Base-by-base conservation (phyloP, 2,329 filamentous ascomycete species). In the Neodidymelliopsis sp. region DNA sequence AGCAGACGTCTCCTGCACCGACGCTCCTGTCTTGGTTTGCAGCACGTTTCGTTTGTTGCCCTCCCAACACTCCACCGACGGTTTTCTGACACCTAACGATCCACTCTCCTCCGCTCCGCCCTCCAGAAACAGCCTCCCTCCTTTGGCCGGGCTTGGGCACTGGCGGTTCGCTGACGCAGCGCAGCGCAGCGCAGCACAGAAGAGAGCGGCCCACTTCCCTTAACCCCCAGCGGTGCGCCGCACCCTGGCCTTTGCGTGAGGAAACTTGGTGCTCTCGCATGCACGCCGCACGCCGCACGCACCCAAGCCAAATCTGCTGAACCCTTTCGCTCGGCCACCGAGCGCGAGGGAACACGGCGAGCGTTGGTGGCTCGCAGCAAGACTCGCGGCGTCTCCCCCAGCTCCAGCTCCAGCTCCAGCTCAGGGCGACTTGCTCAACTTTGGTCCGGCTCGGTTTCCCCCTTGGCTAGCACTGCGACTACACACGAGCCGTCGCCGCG, bases 401-500 rank as follows among this genome's bases (percentile, higher is more conserved):
- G n/a, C n/a, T n/a, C n/a, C n/a, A n/a, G n/a, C n/a, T n/a, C n/a
- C n/a, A n/a, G n/a, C n/a, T n/a, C n/a, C n/a, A 60, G 56, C 57
- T 53, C 47, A 50, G 38, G 28, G 57, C 52, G 35, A 40, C 48
- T 55, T 38, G 49, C 52, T 49, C 47, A 25, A 50, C 40, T 40
- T 40, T 50, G 47, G 35, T 50, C 27, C 47, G 47, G 47, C 35
- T 29, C 40, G 24, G n/a, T 15, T 27, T 35, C 30, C 40, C 29
- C 39, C 41, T 44, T 34, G 48, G 19, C 59, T 60, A 64, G 59
- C 40, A 54, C 53, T 40, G 23, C 38, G 50, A 40, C 58, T 62
- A 61, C 44, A 51, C 35, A 43, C 40, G 51, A 53, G 50, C 59
- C 58, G 56, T 62, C 59, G 53, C 59, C 60, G 65, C 62, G 60